These are phyloP conservation scores for Erucastrum elatum DNA, from an alignment of 345 rosid genomes.

Conservation along the genomic window DNA sequence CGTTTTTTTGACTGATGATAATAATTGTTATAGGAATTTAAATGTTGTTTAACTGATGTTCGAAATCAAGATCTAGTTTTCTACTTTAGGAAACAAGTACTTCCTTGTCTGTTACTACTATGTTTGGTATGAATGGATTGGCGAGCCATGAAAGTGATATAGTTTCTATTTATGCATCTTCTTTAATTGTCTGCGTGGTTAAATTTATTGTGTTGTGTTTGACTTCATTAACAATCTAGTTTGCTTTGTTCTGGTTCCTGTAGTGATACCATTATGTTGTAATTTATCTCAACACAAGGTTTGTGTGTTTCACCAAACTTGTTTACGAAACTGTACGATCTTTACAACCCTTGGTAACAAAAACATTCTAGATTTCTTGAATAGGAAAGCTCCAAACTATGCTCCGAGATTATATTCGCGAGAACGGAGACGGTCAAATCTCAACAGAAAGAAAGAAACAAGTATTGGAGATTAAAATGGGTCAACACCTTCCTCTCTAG, in stretches of 20 bases:
- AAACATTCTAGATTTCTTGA: neutral
- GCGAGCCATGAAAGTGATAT: slow-evolving; percentile 7
- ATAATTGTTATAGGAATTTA: neutral
- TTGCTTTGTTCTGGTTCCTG: neutral
- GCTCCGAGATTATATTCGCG: neutral
- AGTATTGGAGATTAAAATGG: neutral
- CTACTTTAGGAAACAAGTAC: neutral
- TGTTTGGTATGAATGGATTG: slow-evolving; percentile 20
- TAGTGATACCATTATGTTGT: neutral
- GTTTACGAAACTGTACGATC: neutral
- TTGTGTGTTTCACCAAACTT: neutral
- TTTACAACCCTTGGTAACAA: neutral
- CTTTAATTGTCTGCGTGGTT: neutral
- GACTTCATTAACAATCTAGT: neutral
- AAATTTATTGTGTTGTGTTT: neutral
- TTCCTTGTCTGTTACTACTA: neutral
- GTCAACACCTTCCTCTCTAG: neutral
- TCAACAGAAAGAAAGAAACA: neutral
- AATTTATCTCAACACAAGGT: neutral
- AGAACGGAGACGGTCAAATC: neutral
- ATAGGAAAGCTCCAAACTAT: neutral
- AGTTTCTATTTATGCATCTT: neutral
- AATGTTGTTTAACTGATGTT: neutral
- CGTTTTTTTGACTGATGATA: neutral
- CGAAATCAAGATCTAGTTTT: slow-evolving; percentile 3